Conservation (phyloP, 164 flowering plant genomes). For the Hamamelis virginiana region DNA sequence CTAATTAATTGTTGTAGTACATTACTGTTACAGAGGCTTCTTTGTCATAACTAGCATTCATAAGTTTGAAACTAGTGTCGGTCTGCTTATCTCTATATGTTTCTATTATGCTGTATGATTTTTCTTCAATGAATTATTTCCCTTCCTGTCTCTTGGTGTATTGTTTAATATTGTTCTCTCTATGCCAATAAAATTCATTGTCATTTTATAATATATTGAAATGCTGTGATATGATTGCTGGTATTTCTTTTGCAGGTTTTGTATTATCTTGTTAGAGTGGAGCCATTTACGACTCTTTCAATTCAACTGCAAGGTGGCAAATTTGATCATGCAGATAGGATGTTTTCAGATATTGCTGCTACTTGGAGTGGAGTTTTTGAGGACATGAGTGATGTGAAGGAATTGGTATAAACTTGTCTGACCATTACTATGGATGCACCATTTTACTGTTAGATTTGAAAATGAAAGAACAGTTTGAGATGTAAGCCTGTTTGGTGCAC, state of each 20-base stretch:
- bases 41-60: no score
- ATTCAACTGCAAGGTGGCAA: slow-evolving; percentile 98
- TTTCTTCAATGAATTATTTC: background rate
- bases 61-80: no score
- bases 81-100: no score
- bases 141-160: background rate
- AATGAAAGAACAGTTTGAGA: background rate
- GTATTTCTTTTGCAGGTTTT: slow-evolving; percentile 59
- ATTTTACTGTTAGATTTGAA: background rate
- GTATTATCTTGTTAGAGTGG: slow-evolving; percentile 86
- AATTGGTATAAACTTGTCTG: slow-evolving; percentile 58
- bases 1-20: no score
- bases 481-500: background rate
- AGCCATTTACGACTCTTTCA: slow-evolving; percentile 93
- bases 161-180: background rate
- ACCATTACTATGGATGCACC: background rate
- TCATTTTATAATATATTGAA: background rate
- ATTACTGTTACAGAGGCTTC: no score
- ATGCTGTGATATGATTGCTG: slow-evolving; percentile 13
- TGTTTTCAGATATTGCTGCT: slow-evolving; percentile 88
- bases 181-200: background rate
- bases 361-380: slow-evolving; percentile 97
- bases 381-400: slow-evolving; percentile 99
- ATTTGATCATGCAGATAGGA: slow-evolving; percentile 96
- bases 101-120: background rate